Conservation (phyloP, 2,329 filamentous ascomycete genomes). For the Karstenula rhodostoma region DNA sequence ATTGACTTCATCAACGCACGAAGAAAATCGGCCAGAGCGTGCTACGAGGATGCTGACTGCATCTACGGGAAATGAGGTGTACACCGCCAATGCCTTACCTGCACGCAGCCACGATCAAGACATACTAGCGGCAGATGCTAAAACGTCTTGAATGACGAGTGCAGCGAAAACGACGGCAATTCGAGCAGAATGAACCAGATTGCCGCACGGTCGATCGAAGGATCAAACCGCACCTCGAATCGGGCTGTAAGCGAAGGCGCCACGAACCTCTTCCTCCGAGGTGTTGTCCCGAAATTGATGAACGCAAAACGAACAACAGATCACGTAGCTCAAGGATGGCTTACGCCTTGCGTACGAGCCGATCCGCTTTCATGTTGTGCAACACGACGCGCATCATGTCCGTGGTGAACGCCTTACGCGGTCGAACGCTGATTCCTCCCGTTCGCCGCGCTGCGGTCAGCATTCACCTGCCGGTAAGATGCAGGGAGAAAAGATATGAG, state of each 20-base stretch:
- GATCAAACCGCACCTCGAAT: conserved; percentile 4
- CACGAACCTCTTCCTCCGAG: background rate
- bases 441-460: background rate
- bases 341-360: background rate
- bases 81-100: background rate
- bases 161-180: background rate
- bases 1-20: background rate
- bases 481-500: background rate
- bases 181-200: background rate
- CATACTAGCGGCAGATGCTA: background rate
- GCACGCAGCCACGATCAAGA: background rate
- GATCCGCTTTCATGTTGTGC: conserved; percentile 6
- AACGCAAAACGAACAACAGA: conserved; percentile 2
- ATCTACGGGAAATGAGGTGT: background rate
- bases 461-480: background rate
- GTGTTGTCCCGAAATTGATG: background rate
- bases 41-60: background rate
- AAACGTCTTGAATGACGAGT: background rate
- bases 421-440: background rate
- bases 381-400: background rate
- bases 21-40: background rate
- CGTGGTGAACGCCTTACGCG: background rate
- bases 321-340: background rate
- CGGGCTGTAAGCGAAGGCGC: conserved; percentile 4
- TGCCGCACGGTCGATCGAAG: background rate